Base-by-base conservation (phyloP, 495 filamentous ascomycete genomes). In the Tuber microsphaerosporum region DNA sequence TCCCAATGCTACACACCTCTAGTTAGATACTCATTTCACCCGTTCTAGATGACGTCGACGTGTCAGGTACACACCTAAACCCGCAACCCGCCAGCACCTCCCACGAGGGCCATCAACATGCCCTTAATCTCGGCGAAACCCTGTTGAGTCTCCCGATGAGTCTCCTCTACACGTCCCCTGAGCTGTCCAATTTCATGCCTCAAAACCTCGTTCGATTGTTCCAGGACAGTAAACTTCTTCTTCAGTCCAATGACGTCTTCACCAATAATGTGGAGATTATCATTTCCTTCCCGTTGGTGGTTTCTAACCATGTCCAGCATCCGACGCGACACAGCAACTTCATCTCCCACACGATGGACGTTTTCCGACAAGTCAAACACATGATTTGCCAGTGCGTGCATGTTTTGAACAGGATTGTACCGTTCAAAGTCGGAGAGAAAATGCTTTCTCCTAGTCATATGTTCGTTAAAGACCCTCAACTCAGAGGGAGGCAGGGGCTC, bases 341-440 rank as follows among this genome's bases (percentile, higher is more conserved):
- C 73, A 12, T 79, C 75, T 2, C 74, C 76, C 5, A 82, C 72
- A 14, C 74, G 74, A 22, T 77, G 75, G 8, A 82, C 74, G 14
- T 74, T 75, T 46, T 82, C 80, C 10, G 76, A 76, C 0, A 82
- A 69, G 12, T 82, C 80, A n/a, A 82, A 82, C 14, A 82, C 80
- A 26, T 82, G 80, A 41, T 81, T 82, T 2, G 80, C 80, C 0
- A 82, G 74, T 1, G 79, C 77, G 41, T 81, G 80, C 80, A 82
- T 81, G 43, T 82, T 82, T 56, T 82, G 80, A 17, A 82, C 74
- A 10, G 80, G 80, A 71, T 82, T 82, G 68, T 82, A 82, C 0
- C 76, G 68, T 20, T 82, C 80, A 45, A 76, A 82, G 43, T 82
- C 80, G 2, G 76, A 79, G 1, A 82, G 74, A 31, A 82, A 82